Conservation (phyloP, 179 eudicot species). For the Silene noctiflora region DNA sequence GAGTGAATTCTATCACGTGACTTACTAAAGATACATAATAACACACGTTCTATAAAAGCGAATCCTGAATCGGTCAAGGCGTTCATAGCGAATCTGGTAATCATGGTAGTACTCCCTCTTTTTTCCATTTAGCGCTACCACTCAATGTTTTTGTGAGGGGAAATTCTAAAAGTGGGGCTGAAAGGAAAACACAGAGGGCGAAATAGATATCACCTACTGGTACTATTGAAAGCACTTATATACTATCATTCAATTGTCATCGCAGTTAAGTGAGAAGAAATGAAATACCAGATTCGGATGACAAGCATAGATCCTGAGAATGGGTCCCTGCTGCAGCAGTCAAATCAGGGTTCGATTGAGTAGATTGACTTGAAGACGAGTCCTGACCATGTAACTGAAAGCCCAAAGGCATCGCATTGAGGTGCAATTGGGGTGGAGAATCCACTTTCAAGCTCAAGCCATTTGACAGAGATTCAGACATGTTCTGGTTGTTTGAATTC, state of each 20-base stretch:
- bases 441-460: slow-evolving; percentile 38
- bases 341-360: slow-evolving; percentile 46
- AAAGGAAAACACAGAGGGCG: too few relatives aligned
- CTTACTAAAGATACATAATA: too few relatives aligned
- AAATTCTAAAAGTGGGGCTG: too few relatives aligned
- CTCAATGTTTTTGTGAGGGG: too few relatives aligned
- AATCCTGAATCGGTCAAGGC: too few relatives aligned
- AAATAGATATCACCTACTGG: too few relatives aligned
- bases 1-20: too few relatives aligned
- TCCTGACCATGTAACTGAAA: slow-evolving; percentile 37
- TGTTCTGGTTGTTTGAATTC: slow-evolving; percentile 31
- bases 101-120: too few relatives aligned
- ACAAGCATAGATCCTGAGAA: slow-evolving; percentile 68
- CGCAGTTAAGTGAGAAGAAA: not conserved
- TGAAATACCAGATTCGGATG: slow-evolving; percentile 60
- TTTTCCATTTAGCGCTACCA: too few relatives aligned
- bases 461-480: slow-evolving; percentile 35
- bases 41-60: too few relatives aligned
- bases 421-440: slow-evolving; percentile 33
- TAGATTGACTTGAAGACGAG: slow-evolving; percentile 44
- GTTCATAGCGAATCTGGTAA: too few relatives aligned
- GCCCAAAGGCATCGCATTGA: slow-evolving; percentile 25
- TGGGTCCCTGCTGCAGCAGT: slow-evolving; percentile 36
- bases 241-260: not conserved
- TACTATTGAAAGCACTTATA: too few relatives aligned